Percentiles rank a stretch among this genome's conserved stretches.
Evolutionary conservation across 345 rosid genomes (phyloP).

Genomic region (Boechera retrofracta): DNA sequence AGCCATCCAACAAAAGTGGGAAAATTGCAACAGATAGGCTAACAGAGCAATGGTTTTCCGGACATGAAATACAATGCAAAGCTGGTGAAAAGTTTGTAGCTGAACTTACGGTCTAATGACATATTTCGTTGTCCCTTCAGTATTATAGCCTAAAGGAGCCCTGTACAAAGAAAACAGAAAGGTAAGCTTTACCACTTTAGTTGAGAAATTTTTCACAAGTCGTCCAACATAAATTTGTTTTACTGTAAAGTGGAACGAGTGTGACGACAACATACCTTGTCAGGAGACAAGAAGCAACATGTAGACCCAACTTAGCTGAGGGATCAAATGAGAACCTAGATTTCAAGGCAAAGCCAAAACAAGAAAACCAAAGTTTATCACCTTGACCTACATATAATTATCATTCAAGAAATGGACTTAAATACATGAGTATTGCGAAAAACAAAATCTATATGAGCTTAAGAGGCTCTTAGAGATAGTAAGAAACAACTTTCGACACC

Average conservation of each 20-base stretch:
- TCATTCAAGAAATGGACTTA: not conserved
- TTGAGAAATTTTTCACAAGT: not conserved
- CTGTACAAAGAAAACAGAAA: constrained; percentile 50
- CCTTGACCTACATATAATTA: not conserved
- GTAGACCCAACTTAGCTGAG: constrained; percentile 72
- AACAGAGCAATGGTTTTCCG: not conserved
- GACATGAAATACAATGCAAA: constrained; percentile 18
- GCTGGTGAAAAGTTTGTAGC: constrained; percentile 17
- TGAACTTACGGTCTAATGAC: constrained; percentile 88
- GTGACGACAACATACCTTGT: constrained; percentile 62
- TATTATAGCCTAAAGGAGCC: constrained; percentile 79
- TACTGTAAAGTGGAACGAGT: not conserved
- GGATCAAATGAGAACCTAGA: constrained; percentile 93
- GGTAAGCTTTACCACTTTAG: not conserved
- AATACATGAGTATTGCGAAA: not conserved
- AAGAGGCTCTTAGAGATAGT: not conserved
- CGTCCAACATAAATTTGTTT: constrained; percentile 1
- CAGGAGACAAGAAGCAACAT: constrained; percentile 87
- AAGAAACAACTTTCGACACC: constrained; percentile 4
- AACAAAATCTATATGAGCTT: not conserved
- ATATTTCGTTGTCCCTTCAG: constrained; percentile 90
- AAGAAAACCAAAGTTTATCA: constrained; percentile 19
- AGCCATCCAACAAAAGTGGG: not conserved
- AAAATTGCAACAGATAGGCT: constrained; percentile 20
- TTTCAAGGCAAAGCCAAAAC: constrained; percentile 37